phyloP scores from a whole-genome alignment of 140 eudicot species.

The Cichorium intybus region DNA sequence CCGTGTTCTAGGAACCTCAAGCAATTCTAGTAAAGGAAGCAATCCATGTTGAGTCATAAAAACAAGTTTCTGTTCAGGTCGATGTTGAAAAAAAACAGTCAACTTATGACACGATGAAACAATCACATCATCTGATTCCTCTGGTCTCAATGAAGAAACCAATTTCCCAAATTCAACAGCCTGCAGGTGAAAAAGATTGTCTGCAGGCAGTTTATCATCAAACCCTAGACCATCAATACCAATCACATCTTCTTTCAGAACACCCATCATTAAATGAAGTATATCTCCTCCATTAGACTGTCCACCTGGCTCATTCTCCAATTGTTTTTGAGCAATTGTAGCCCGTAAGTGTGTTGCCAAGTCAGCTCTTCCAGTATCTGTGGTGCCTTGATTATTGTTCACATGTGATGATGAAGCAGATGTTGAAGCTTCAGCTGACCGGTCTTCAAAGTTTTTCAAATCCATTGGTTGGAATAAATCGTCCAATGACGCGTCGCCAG shows the following conservation, averaged over 20 bases:
- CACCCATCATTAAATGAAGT: constrained; percentile 82
- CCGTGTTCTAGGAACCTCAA: constrained; percentile 81
- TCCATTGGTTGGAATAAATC: constrained; percentile 81
- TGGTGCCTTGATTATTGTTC: constrained; percentile 34
- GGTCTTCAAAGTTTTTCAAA: constrained; percentile 41
- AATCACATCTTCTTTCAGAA: constrained; percentile 77
- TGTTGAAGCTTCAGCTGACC: constrained; percentile 68
- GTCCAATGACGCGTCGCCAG: constrained; percentile 94
- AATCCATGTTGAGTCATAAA: constrained; percentile 94
- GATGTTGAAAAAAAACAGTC: constrained; percentile 74
- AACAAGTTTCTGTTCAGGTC: constrained; percentile 91
- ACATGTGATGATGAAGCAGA: constrained; percentile 67
- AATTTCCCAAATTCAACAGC: constrained; percentile 92
- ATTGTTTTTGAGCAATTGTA: constrained; percentile 89
- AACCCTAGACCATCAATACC: constrained; percentile 85
- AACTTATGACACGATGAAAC: constrained; percentile 90
- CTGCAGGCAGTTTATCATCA: constrained; percentile 86
- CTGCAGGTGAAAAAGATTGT: constrained; percentile 80
- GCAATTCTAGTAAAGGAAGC: constrained; percentile 89
- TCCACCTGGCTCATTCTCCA: constrained; percentile 74
- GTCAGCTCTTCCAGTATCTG: constrained; percentile 59
- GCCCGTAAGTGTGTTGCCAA: constrained; percentile 88
- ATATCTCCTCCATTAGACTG: constrained; percentile 79
- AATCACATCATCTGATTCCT: constrained; percentile 90
- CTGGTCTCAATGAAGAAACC: constrained; percentile 81